phyloP scores from a whole-genome alignment of 2,329 filamentous ascomycete species.

The Mollisia scopiformis region DNA sequence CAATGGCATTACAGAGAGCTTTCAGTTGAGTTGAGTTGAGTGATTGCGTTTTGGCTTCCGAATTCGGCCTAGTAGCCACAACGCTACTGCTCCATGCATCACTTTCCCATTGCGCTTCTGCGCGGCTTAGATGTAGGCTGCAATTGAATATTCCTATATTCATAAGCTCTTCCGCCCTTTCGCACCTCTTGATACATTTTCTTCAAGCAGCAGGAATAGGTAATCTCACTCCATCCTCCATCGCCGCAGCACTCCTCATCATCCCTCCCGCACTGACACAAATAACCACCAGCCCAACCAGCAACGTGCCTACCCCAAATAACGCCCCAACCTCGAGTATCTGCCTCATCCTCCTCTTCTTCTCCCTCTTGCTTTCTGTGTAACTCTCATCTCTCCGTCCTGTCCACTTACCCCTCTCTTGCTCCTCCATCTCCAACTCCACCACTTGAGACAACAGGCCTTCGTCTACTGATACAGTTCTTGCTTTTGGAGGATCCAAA shows the following conservation, averaged over 20 bases:
- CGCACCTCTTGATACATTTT: too few relatives aligned
- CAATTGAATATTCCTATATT: too few relatives aligned
- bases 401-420: neutral
- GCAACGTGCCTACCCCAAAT: neutral
- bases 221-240: neutral
- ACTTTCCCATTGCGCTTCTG: too few relatives aligned
- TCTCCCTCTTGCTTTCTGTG: neutral
- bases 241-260: neutral
- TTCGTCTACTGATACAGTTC: neutral
- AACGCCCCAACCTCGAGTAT: constrained; percentile 10
- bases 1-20: too few relatives aligned
- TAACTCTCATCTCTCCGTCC: neutral
- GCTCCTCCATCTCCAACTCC: neutral
- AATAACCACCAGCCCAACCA: constrained; percentile 14
- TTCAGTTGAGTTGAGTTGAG: too few relatives aligned
- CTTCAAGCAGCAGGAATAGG: neutral
- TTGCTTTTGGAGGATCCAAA: neutral
- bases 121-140: too few relatives aligned
- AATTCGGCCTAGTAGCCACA: too few relatives aligned
- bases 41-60: too few relatives aligned
- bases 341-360: neutral
- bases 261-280: constrained; percentile 29
- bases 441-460: neutral
- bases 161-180: too few relatives aligned
- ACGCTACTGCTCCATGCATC: too few relatives aligned